Percentiles rank a stretch among this genome's conserved stretches.
Conservation (phyloP, 73 alveolate genomes). For the Tetrahymena malaccensis region DNA sequence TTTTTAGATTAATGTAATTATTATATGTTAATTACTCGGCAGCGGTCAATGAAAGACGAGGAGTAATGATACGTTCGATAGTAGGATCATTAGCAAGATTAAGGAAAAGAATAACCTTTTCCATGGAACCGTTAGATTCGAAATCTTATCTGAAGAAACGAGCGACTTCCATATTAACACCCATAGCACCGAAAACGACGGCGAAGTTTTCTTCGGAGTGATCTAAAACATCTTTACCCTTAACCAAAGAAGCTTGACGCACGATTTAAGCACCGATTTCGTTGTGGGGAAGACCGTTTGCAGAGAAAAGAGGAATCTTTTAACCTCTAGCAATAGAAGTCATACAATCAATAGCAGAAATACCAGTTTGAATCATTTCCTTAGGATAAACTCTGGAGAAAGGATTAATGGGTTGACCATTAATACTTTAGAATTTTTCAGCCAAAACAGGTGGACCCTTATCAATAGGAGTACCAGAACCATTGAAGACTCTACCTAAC, state of each 20-base stretch:
- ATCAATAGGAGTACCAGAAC: slow-evolving; percentile 99
- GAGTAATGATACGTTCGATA: slow-evolving; percentile 96
- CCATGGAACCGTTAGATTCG: slow-evolving; percentile 99
- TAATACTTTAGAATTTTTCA: slow-evolving; percentile 96
- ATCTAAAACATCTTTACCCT: slow-evolving; percentile 95
- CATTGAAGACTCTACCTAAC: slow-evolving; percentile 99
- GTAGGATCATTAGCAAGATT: slow-evolving; percentile 98
- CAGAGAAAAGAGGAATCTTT: slow-evolving; percentile 98
- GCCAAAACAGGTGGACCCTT: slow-evolving; percentile 99
- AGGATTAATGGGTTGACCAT: slow-evolving; percentile 99
- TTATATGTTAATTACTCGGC: slow-evolving; percentile 67
- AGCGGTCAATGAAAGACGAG: slow-evolving; percentile 98
- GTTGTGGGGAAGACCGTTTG: slow-evolving; percentile 94
- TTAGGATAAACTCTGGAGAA: slow-evolving; percentile 91
- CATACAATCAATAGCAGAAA: slow-evolving; percentile 99
- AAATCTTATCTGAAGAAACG: slow-evolving; percentile 99
- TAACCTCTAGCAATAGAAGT: slow-evolving; percentile 99
- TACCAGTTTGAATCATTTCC: slow-evolving; percentile 99
- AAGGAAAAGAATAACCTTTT: slow-evolving; percentile 97
- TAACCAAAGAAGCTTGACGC: slow-evolving; percentile 98
- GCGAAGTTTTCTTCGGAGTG: slow-evolving; percentile 98
- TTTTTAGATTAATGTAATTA: background rate
- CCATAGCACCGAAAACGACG: slow-evolving; percentile 99
- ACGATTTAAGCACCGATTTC: slow-evolving; percentile 99
- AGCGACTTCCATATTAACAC: slow-evolving; percentile 99